phyloP scores from a whole-genome alignment of 176 grass and related monocot species.

The Puya raimondii region DNA sequence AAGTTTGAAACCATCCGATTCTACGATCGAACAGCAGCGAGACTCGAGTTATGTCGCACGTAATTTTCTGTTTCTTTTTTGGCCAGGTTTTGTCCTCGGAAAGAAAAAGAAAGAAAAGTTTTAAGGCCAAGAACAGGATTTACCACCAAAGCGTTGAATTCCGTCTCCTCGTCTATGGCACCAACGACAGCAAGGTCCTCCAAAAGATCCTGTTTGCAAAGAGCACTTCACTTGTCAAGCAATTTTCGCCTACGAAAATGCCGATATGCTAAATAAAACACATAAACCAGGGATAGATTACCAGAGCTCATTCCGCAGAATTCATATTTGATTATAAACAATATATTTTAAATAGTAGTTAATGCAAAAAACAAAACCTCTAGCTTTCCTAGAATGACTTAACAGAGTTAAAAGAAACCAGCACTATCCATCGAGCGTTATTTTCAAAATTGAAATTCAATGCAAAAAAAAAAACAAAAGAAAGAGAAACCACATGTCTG shows the following conservation, averaged over 20 bases:
- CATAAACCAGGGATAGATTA: background rate
- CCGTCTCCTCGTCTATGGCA: slow-evolving; percentile 69
- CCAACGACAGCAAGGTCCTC: slow-evolving; percentile 50
- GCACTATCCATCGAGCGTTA: too few relatives aligned
- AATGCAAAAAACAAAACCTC: background rate
- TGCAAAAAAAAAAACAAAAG: too few relatives aligned
- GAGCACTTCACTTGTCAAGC: background rate
- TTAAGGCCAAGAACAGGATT: background rate
- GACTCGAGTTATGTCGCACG: too few relatives aligned
- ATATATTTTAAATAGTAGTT: slow-evolving; percentile 1
- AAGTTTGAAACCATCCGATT: too few relatives aligned
- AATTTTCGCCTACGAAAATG: background rate
- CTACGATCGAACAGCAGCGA: too few relatives aligned
- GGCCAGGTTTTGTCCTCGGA: background rate
- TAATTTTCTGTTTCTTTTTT: too few relatives aligned
- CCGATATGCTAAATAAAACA: background rate
- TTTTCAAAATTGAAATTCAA: too few relatives aligned
- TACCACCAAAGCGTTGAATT: slow-evolving; percentile 94
- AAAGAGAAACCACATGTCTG: too few relatives aligned
- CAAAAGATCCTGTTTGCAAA: slow-evolving; percentile 61
- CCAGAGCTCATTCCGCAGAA: background rate
- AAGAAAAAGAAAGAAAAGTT: background rate
- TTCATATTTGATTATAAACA: slow-evolving; percentile 3
- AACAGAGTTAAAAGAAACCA: too few relatives aligned
- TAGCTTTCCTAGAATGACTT: background rate